Evolutionary conservation across 495 filamentous ascomycete genomes (phyloP).

Genomic region (Hyaloscypha variabilis): DNA sequence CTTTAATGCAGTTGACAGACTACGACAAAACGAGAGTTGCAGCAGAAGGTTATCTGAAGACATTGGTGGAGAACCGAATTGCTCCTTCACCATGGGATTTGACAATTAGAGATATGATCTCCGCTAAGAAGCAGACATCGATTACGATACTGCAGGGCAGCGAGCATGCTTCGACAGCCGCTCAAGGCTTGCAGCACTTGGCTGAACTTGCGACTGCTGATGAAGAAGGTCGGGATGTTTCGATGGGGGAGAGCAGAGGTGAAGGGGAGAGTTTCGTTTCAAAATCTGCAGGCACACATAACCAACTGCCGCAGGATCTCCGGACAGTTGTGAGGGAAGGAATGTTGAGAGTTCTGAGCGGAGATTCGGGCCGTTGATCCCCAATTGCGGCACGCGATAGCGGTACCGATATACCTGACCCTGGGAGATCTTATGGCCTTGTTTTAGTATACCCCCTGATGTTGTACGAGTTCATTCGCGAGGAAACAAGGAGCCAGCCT

Average conservation of each 20-base stretch:
- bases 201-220: conserved; percentile 61
- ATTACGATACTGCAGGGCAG: background rate
- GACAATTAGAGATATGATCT: conserved; percentile 47
- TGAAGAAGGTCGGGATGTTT: conserved; percentile 32
- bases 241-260: conserved; percentile 20
- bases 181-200: conserved; percentile 59
- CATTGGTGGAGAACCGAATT: conserved; percentile 18
- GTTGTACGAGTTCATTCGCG: conserved; percentile 9
- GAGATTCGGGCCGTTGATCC: conserved; percentile 11
- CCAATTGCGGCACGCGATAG: background rate
- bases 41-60: conserved; percentile 36
- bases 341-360: conserved; percentile 5
- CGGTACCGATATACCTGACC: conserved; percentile 1
- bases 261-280: conserved; percentile 10
- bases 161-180: conserved; percentile 35
- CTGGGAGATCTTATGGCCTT: background rate
- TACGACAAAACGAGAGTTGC: conserved; percentile 35
- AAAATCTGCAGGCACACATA: background rate
- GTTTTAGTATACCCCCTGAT: conserved; percentile 23
- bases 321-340: conserved; percentile 7
- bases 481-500: background rate
- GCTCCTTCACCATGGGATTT: conserved; percentile 20
- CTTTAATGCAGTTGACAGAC: conserved; percentile 66
- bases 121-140: conserved; percentile 33
- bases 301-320: conserved; percentile 1